Percentiles rank a stretch among this genome's conserved stretches.
These are phyloP conservation scores for Dictyostelium firmibasis DNA, from an alignment of 78 protist genomes.

Conservation along the genomic window DNA sequence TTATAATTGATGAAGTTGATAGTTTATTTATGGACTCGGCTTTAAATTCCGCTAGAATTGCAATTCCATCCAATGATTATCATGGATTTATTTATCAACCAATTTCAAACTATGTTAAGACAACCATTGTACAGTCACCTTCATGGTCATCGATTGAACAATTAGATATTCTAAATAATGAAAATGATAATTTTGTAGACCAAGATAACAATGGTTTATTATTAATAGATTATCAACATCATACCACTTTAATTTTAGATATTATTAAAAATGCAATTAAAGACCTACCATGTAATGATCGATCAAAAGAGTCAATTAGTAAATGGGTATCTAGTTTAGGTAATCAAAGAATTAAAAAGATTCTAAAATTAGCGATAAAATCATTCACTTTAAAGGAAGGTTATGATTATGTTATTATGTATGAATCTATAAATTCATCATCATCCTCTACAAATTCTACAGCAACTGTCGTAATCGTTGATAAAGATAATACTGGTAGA, in stretches of 20 bases:
- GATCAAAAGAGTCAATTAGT: not conserved
- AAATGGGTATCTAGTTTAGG: not conserved
- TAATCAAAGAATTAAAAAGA: conserved; percentile 5
- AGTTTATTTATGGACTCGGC: conserved; percentile 18
- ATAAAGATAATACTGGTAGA: conserved; percentile 46
- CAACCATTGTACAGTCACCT: not conserved
- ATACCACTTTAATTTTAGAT: not conserved
- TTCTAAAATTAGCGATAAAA: not conserved
- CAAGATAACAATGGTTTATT: not conserved
- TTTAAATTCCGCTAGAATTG: conserved; percentile 10
- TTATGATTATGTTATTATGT: conserved; percentile 9
- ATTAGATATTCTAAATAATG: not conserved
- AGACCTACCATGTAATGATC: conserved; percentile 15
- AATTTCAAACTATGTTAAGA: not conserved
- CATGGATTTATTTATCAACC: conserved; percentile 26
- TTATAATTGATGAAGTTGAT: conserved; percentile 23
- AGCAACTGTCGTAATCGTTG: conserved; percentile 34
- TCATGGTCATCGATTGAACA: not conserved
- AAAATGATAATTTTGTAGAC: no score
- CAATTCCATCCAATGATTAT: not conserved
- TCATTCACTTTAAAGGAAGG: conserved; percentile 32
- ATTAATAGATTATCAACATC: not conserved
- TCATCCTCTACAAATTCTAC: not conserved
- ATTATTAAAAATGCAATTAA: not conserved
- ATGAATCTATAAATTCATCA: not conserved